These are phyloP conservation scores for Leccinum barrowsii DNA, from an alignment of 768 basidiomycete species.

Conservation along the genomic window DNA sequence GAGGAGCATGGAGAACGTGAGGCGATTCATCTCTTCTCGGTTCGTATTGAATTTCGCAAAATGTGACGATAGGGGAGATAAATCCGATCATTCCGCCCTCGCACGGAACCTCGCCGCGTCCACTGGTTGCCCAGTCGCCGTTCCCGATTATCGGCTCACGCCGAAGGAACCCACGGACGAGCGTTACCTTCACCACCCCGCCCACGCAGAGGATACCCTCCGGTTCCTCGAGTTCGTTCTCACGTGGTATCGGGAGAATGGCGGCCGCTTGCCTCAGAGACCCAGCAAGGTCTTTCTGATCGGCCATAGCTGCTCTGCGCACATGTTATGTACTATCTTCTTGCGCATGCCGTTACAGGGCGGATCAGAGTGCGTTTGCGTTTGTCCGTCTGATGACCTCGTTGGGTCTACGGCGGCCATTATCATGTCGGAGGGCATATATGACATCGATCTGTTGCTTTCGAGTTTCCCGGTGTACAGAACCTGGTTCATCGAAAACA, in stretches of 20 bases:
- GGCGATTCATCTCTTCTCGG: constrained; percentile 21
- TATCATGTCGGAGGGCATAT: constrained; percentile 73
- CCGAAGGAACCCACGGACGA: constrained; percentile 35
- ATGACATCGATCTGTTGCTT: constrained; percentile 66
- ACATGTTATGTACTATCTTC: constrained; percentile 72
- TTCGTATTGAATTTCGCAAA: constrained; percentile 2
- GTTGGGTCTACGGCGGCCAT: constrained; percentile 49
- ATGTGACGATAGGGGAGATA: constrained; percentile 60
- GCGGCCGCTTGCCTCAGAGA: constrained; percentile 33
- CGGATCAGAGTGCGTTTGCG: constrained; percentile 27
- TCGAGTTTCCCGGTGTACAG: constrained; percentile 63
- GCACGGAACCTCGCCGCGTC: constrained; percentile 49
- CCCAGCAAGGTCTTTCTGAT: constrained; percentile 50
- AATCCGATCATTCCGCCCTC: constrained; percentile 51
- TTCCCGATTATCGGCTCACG: constrained; percentile 79
- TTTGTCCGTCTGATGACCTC: constrained; percentile 45
- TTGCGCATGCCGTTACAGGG: constrained; percentile 41
- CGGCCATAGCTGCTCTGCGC: constrained; percentile 81
- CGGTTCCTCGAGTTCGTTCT: constrained; percentile 56
- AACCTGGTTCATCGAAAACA: constrained; percentile 61
- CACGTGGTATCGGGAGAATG: constrained; percentile 34
- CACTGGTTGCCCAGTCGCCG: constrained; percentile 56
- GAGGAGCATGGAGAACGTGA: constrained; percentile 81
- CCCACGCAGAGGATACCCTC: constrained; percentile 65
- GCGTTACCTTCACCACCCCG: constrained; percentile 55